Evolutionary conservation across 2,329 filamentous ascomycete species (phyloP), one percentile per base, ranked within the genome.

Genomic region (Colletotrichum filicis): DNA sequence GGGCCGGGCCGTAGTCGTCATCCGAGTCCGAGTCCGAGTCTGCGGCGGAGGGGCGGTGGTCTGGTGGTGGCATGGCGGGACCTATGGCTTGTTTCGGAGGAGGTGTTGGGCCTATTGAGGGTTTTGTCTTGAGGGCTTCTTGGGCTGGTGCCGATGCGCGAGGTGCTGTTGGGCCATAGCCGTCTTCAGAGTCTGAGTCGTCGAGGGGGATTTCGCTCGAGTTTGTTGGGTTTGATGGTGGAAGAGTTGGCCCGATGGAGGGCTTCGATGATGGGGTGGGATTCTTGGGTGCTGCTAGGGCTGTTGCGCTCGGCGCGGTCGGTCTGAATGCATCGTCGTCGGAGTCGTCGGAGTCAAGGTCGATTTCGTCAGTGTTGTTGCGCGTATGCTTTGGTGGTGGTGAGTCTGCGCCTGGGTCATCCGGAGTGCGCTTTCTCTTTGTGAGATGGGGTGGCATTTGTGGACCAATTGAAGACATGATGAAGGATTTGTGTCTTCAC

Each of bases 401-500:
- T 7, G 84, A 84, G 30, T 79, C 78, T 14, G 81, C 77, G 37
- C 80, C 79, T 64, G 82, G 82, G 60, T 86, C 81, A 53, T 86
- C 84, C 5, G 84, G 77, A 5, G 85, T 87, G 78, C 89, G 89
- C 78, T 92, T 92, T 78, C 91, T 87, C 80, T 92, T 92, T 42
- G 89, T 79, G 55, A 93, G 87, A 74, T 93, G 90, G 5, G 92
- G 87, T 14, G 94, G 93, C 28, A 95, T 82, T 73, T 91, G 86
- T 16, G 94, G 93, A 5, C 93, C 93, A 78, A 94, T 91, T 42
- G 90, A 91, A 63, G 91, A 85, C 92, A 94, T 94, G 28, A 52
- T 77, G 85, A 85, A 68, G 9, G 8, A 7, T 60, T 65, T n/a
- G 8, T 9, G 1, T 30, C 6, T n/a, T 26, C 28, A 16, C 6